These are phyloP conservation scores for Hydnomerulius pinastri DNA, from an alignment of 768 basidiomycete species.

Conservation along the genomic window DNA sequence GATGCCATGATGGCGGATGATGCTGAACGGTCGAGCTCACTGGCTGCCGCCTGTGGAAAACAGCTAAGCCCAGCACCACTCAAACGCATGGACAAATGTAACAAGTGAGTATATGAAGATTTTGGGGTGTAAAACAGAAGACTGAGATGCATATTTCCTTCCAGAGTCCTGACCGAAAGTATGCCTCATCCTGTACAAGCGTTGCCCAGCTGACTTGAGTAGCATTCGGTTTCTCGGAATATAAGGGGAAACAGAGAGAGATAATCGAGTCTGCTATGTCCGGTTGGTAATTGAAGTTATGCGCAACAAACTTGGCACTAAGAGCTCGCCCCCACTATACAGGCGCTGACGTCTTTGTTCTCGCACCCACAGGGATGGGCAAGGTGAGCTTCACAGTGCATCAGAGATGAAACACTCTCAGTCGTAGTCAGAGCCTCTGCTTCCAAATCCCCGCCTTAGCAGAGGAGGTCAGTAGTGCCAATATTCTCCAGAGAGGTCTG, in stretches of 20 bases:
- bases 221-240: conserved; percentile 72
- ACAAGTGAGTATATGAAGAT: conserved; percentile 12
- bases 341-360: conserved; percentile 76
- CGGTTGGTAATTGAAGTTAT: conserved; percentile 40
- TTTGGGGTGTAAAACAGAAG: not conserved
- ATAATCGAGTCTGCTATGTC: conserved; percentile 70
- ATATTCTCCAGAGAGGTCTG: not conserved
- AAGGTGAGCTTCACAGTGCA: conserved; percentile 49
- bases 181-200: not conserved
- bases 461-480: conserved; percentile 44
- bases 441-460: conserved; percentile 84
- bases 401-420: not conserved
- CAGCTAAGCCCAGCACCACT: not conserved
- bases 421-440: conserved; percentile 63
- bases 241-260: conserved; percentile 77
- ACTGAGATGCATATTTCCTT: not conserved
- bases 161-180: conserved; percentile 29
- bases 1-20: conserved; percentile 3
- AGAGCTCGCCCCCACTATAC: not conserved
- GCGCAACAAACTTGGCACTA: not conserved
- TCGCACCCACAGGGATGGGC: conserved; percentile 89
- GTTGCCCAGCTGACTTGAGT: not conserved
- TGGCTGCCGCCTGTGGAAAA: not conserved
- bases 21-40: not conserved
- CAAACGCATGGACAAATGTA: conserved; percentile 10